These are phyloP conservation scores for Cylindrotheca fusiformis DNA, from an alignment of 108 stramenopile species.

Conservation along the genomic window DNA sequence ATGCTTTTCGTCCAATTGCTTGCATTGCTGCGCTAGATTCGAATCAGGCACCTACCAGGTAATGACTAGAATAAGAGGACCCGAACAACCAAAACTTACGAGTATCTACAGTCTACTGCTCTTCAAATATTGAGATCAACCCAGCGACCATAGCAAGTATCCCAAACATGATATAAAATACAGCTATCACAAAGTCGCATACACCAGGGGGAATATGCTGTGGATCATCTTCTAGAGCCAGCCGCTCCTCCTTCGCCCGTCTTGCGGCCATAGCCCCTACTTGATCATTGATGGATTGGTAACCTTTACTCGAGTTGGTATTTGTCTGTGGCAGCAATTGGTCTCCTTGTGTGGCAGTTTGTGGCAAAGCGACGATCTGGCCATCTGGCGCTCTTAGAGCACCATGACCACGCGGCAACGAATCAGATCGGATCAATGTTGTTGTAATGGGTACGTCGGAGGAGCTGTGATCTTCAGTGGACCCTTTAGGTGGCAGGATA, in stretches of 20 bases:
- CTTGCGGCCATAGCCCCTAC: constrained; percentile 29
- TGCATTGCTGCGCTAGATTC: too few species aligned
- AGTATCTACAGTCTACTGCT: neutral
- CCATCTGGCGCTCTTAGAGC: constrained; percentile 13
- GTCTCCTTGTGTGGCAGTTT: constrained; percentile 5
- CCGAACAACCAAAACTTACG: neutral
- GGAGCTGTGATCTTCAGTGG: neutral
- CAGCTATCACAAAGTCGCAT: constrained; percentile 68
- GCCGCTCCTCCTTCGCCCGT: constrained; percentile 31
- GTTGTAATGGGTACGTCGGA: constrained; percentile 2
- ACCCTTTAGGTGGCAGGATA: constrained; percentile 16
- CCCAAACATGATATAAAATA: constrained; percentile 66
- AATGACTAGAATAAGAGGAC: too few species aligned
- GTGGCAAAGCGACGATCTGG: constrained; percentile 23
- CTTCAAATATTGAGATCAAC: constrained; percentile 44
- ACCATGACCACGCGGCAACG: constrained; percentile 9
- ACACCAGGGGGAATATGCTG: constrained; percentile 48
- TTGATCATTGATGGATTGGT: constrained; percentile 32
- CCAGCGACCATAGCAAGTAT: constrained; percentile 67
- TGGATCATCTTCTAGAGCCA: constrained; percentile 51
- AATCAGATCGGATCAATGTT: constrained; percentile 27
- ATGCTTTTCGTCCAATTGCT: too few species aligned
- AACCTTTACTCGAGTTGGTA: neutral
- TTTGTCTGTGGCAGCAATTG: neutral
- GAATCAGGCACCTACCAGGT: too few species aligned